These are phyloP conservation scores for Sambucus nigra DNA, from an alignment of 129 eudicot species.

Conservation along the genomic window DNA sequence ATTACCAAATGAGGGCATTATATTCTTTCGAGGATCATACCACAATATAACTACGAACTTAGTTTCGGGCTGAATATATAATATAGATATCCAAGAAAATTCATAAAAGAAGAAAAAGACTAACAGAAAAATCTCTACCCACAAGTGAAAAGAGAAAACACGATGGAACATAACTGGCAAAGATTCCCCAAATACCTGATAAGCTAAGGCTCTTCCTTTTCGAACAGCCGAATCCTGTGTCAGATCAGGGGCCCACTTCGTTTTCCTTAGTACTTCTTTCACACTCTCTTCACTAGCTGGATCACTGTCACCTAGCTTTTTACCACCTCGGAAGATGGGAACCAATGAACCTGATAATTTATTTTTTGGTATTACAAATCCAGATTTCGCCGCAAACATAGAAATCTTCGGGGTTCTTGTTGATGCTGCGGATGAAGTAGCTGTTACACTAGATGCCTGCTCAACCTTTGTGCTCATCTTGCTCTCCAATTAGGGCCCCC, in stretches of 20 bases:
- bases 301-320: constrained; percentile 51
- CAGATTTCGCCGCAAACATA: constrained; percentile 56
- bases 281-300: constrained; percentile 37
- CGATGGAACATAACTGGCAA: not conserved
- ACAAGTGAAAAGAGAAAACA: not conserved
- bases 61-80: no score
- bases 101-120: not conserved
- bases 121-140: not conserved
- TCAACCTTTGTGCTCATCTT: constrained; percentile 56
- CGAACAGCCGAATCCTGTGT: constrained; percentile 64
- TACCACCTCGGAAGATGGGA: constrained; percentile 52
- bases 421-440: constrained; percentile 42
- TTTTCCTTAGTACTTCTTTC: constrained; percentile 54
- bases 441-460: constrained; percentile 27
- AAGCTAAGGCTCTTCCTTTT: constrained; percentile 84
- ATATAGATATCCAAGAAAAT: no score
- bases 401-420: constrained; percentile 48
- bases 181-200: constrained; percentile 57
- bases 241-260: constrained; percentile 94
- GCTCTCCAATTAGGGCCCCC: constrained; percentile 11
- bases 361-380: constrained; percentile 91
- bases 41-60: no score
- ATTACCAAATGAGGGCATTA: no score
- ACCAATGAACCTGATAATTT: constrained; percentile 84
- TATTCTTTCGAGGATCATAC: no score